These are phyloP conservation scores for Pelargonium fulgidum DNA, from an alignment of 441 rosid species.

Conservation along the genomic window DNA sequence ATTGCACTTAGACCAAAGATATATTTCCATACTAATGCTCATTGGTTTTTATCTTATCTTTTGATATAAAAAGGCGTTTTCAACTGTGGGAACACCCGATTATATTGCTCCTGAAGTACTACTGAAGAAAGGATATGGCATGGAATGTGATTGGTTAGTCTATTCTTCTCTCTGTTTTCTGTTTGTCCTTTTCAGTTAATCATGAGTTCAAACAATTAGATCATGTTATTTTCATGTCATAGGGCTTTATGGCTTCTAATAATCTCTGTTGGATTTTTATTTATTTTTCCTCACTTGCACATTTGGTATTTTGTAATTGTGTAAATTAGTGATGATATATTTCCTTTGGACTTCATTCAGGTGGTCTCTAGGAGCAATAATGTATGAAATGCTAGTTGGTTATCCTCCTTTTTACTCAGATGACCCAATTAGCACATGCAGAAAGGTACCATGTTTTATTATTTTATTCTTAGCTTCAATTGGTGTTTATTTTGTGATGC, in stretches of 20 bases:
- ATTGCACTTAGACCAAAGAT: no score
- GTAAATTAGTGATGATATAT: constrained; percentile 12
- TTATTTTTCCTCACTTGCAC: neutral
- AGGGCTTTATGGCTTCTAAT: constrained; percentile 13
- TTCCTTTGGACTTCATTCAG: constrained; percentile 37
- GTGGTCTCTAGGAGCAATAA: constrained; percentile 98
- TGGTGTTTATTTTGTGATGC: constrained; percentile 7
- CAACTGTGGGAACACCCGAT: constrained; percentile 98
- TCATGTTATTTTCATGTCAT: constrained; percentile 1
- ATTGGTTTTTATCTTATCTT: constrained; percentile 22
- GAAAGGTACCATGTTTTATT: constrained; percentile 47
- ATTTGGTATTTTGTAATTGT: neutral
- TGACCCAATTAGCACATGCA: constrained; percentile 83
- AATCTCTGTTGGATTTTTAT: constrained; percentile 5
- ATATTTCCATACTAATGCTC: neutral
- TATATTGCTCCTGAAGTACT: constrained; percentile 98
- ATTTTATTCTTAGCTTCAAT: constrained; percentile 13
- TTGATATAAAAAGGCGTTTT: constrained; percentile 61
- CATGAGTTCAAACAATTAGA: constrained; percentile 12
- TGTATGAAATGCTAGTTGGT: constrained; percentile 98
- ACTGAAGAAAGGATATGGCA: constrained; percentile 97
- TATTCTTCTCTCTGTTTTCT: neutral
- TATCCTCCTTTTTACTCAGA: constrained; percentile 96
- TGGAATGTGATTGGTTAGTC: constrained; percentile 97
- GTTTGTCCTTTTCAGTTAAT: constrained; percentile 10